These are phyloP conservation scores for Mucor mucedo DNA, from an alignment of 371 early-diverging fungal genomes.

Conservation along the genomic window DNA sequence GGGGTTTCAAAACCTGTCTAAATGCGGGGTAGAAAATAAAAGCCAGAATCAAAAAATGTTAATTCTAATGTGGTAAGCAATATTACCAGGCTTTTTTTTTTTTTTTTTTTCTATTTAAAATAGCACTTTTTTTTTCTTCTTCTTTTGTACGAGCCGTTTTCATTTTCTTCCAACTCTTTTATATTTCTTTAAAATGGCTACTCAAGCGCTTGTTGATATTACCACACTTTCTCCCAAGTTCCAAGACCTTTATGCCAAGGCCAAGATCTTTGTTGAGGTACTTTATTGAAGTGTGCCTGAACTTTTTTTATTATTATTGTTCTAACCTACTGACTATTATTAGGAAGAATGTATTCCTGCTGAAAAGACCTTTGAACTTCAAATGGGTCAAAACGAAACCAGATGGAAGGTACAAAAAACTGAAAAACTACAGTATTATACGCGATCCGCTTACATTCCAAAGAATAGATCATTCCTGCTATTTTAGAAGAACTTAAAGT, in stretches of 20 bases:
- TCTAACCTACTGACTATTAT: background rate
- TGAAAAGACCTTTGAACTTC: conserved; percentile 74
- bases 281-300: background rate
- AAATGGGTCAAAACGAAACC: conserved; percentile 75
- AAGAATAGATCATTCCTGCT: conserved; percentile 68
- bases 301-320: background rate
- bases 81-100: conserved; percentile 18
- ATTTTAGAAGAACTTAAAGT: conserved; percentile 88
- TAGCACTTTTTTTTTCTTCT: background rate
- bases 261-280: conserved; percentile 83
- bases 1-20: background rate
- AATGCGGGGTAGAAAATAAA: conserved; percentile 24
- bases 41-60: conserved; percentile 7
- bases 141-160: background rate
- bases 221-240: conserved; percentile 67
- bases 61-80: conserved; percentile 26
- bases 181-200: conserved; percentile 33
- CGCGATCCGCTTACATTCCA: background rate
- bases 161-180: background rate
- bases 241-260: conserved; percentile 68
- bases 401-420: conserved; percentile 75
- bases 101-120: conserved; percentile 1
- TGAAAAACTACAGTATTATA: background rate
- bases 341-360: conserved; percentile 96
- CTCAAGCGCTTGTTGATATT: conserved; percentile 48